phyloP scores from a whole-genome alignment of 2,329 filamentous ascomycete genomes.

The Colletotrichum acutatum region DNA sequence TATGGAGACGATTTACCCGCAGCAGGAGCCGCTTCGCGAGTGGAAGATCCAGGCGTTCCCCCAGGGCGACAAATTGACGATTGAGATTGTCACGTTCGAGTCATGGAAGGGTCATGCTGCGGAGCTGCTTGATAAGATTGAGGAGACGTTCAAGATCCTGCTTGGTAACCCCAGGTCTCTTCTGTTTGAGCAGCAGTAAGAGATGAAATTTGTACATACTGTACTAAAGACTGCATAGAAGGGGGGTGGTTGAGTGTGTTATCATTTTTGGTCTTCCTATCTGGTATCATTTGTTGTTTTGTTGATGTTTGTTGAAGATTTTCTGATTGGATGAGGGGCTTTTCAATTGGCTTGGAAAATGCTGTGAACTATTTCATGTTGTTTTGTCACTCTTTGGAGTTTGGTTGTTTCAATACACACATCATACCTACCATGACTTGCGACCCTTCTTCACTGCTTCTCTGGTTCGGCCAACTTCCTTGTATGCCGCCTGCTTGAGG shows the following conservation, averaged over 20 bases:
- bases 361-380: not conserved
- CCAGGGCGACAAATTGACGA: conserved; percentile 59
- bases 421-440: not conserved
- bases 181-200: conserved; percentile 40
- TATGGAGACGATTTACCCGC: conserved; percentile 69
- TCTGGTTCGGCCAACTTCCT: too few relatives aligned
- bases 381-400: conserved; percentile 10
- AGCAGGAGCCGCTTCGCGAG: conserved; percentile 64
- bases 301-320: not conserved
- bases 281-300: not conserved
- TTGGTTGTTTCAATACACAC: not conserved
- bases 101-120: conserved; percentile 64
- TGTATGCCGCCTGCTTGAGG: not conserved
- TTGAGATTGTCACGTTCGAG: conserved; percentile 71
- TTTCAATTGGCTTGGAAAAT: not conserved
- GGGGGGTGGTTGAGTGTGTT: not conserved
- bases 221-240: not conserved
- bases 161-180: conserved; percentile 47
- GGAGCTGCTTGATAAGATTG: conserved; percentile 62
- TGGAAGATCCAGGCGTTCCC: conserved; percentile 73
- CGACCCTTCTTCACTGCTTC: not conserved
- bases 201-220: not conserved
- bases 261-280: not conserved
- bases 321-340: not conserved
- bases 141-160: conserved; percentile 51